Percentiles rank a stretch among this genome's conserved stretches.
These are phyloP conservation scores for Aspergillus bertholletiae DNA, from an alignment of 495 filamentous ascomycete species.

Conservation along the genomic window DNA sequence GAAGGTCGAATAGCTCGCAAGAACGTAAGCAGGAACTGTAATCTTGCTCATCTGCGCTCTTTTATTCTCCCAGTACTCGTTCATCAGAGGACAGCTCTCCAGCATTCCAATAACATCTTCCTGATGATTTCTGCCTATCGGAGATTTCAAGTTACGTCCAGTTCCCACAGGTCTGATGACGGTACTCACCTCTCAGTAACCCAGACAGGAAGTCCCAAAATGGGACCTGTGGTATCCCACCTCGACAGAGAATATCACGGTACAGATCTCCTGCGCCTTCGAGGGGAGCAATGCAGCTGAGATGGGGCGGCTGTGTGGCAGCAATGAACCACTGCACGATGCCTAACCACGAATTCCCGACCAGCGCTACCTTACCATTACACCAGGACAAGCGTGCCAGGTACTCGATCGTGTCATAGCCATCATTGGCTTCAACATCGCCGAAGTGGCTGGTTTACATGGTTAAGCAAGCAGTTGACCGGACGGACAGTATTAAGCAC, in stretches of 20 bases:
- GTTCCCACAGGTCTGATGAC: no score
- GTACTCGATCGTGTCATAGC: slow-evolving; percentile 16
- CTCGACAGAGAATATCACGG: slow-evolving; percentile 20
- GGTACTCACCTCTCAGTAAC: no score
- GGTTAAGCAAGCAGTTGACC: no score
- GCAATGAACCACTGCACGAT: slow-evolving; percentile 40
- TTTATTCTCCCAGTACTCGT: slow-evolving; percentile 26
- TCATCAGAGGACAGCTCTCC: slow-evolving; percentile 9
- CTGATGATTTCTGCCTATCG: not conserved
- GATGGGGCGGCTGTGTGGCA: slow-evolving; percentile 28
- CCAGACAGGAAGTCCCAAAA: slow-evolving; percentile 8
- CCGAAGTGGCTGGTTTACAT: no score
- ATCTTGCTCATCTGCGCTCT: slow-evolving; percentile 13
- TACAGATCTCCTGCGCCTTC: slow-evolving; percentile 38
- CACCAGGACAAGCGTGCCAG: slow-evolving; percentile 19
- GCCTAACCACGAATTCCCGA: slow-evolving; percentile 21
- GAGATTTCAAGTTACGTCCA: no score
- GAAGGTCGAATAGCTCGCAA: slow-evolving; percentile 15
- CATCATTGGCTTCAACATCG: no score
- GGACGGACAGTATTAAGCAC: no score
- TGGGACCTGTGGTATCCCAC: not conserved
- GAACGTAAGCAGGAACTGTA: slow-evolving; percentile 19
- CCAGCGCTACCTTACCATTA: slow-evolving; percentile 18
- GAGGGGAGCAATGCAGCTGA: slow-evolving; percentile 40
- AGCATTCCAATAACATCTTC: slow-evolving; percentile 3